phyloP scores from a whole-genome alignment of 257 asterid genomes.

The Penstemon davidsonii region DNA sequence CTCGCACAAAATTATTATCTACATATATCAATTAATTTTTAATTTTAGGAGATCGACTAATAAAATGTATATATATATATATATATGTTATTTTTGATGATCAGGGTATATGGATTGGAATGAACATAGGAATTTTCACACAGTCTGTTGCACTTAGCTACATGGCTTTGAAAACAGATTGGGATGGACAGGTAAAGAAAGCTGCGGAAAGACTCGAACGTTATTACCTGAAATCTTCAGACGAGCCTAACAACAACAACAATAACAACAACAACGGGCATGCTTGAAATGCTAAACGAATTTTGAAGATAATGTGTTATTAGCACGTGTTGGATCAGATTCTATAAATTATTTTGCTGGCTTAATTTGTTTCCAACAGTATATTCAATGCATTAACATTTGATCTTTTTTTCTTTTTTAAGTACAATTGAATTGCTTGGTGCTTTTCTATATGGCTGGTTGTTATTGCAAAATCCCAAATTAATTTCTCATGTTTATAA shows the following conservation, averaged over 20 bases:
- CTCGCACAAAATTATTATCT: background rate
- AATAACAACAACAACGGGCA: background rate
- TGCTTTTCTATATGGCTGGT: too few relatives aligned
- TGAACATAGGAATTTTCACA: constrained; percentile 58
- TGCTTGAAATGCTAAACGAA: background rate
- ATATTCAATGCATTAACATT: too few relatives aligned
- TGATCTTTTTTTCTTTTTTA: too few relatives aligned
- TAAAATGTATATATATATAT: background rate
- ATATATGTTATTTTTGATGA: background rate
- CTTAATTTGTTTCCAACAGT: too few relatives aligned
- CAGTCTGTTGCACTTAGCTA: constrained; percentile 67
- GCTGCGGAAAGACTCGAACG: constrained; percentile 44
- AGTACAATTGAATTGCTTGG: too few relatives aligned
- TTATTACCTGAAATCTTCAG: constrained; percentile 15
- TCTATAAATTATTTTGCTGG: too few relatives aligned
- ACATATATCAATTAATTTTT: too few relatives aligned
- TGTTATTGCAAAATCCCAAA: too few relatives aligned
- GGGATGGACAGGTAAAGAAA: constrained; percentile 62
- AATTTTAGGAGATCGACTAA: too few relatives aligned
- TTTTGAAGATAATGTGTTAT: too few relatives aligned
- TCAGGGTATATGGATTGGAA: constrained; percentile 94
- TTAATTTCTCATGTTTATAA: too few relatives aligned
- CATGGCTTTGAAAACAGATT: constrained; percentile 76
- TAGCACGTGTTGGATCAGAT: too few relatives aligned
- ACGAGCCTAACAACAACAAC: background rate